Percentiles rank a stretch among this genome's conserved stretches.
Conservation (phyloP, 2,329 filamentous ascomycete species). For the Hypoxylon sp. region DNA sequence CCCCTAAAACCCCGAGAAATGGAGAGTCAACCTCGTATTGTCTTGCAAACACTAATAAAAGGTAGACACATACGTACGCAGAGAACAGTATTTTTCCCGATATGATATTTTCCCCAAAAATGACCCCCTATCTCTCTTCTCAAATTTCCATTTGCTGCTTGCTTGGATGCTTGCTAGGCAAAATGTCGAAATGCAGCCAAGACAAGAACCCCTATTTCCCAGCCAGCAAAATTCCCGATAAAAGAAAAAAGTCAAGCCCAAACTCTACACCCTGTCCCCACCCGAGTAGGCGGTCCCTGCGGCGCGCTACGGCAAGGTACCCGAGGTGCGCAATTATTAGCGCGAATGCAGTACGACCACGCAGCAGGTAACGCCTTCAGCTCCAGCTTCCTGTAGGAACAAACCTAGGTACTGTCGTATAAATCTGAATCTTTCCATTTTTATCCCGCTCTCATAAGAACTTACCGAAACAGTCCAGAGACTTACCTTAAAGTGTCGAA, state of each 20-base stretch:
- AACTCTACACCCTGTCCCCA: slow-evolving; percentile 28
- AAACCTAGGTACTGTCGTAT: slow-evolving; percentile 9
- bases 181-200: slow-evolving; percentile 36
- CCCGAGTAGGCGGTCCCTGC: slow-evolving; percentile 37
- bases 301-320: slow-evolving; percentile 49
- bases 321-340: slow-evolving; percentile 46
- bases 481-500: not conserved
- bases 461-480: not conserved
- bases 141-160: slow-evolving; percentile 13
- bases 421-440: slow-evolving; percentile 23
- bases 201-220: slow-evolving; percentile 41
- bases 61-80: not conserved
- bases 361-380: slow-evolving; percentile 8
- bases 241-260: slow-evolving; percentile 18
- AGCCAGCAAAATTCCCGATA: slow-evolving; percentile 40
- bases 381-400: slow-evolving; percentile 15
- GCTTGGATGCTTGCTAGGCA: slow-evolving; percentile 10
- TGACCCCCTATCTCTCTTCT: not conserved
- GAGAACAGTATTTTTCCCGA: not conserved
- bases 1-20: not conserved
- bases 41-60: slow-evolving; percentile 15
- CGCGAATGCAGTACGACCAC: slow-evolving; percentile 42
- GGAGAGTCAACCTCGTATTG: slow-evolving; percentile 12
- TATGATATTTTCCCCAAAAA: not conserved
- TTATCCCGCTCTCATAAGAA: slow-evolving; percentile 12